Evolutionary conservation across 23 red algal genomes (phyloP), one percentile per base, ranked within the genome.

Genomic region (Gracilariopsis chorda): DNA sequence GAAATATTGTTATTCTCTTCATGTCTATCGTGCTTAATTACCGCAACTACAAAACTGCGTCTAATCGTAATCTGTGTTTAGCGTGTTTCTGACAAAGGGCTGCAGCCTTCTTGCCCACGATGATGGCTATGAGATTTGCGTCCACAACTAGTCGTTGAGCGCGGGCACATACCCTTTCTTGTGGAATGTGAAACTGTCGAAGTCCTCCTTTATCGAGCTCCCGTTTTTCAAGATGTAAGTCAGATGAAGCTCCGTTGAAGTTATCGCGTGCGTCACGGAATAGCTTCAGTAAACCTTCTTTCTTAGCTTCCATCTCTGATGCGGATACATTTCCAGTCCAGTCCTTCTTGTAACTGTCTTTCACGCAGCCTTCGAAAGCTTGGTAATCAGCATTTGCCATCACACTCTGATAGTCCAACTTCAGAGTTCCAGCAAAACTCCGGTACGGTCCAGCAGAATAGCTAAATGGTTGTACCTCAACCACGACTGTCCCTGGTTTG

Each of bases 391-490:
- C 83, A 24, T 64, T 61, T 69, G 92, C 92, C 64, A 94, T 86
- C 11, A 94, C 28, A 37, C 52, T 75, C 1, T 29, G 20, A 30
- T 94, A 94, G 30, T 37, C 43, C 19, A 94, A 68, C 11, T 52
- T 65, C 20, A 89, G 78, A 16, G 84, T 39, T 39, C 82, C 60
- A 1, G 92, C 92, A 48, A 94, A 94, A n/a, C 86, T 80, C 48
- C 86, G 82, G 44, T 88, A 94, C 35, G 86, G 84, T 11, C 86
- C 86, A 2, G 92, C 56, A 5, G 79, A 65, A 44, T 94, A 94
- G 63, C 84, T 82, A 65, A 94, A 94, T 36, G 83, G 82, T 34
- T 86, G 86, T 34, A 94, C 77, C 49, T 94, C 92, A 30, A 94
- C 43, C 1, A 86, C 34, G 9, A 82, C 41, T 6, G 92, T 88